These are phyloP conservation scores for Yarrowia galli DNA, from an alignment of 1,139 yeast species.

Conservation along the genomic window DNA sequence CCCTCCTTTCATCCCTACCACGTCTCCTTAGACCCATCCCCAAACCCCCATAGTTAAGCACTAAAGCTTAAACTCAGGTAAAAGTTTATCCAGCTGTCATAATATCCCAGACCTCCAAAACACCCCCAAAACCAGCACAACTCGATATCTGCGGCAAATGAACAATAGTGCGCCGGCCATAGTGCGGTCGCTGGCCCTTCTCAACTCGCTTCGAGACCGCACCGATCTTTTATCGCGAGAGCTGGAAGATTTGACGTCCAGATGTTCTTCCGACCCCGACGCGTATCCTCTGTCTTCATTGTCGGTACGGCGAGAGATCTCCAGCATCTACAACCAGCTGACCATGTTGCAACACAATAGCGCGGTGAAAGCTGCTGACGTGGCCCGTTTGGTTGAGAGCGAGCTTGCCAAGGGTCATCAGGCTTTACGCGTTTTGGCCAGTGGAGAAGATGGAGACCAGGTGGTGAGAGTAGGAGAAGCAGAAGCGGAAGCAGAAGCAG, in stretches of 20 bases:
- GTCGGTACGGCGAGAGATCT: slow-evolving; percentile 18
- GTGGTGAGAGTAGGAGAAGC: background rate
- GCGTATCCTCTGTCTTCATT: slow-evolving; percentile 23
- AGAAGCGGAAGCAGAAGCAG: background rate
- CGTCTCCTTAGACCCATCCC: background rate
- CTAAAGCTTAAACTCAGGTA: background rate
- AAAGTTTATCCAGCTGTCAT: slow-evolving; percentile 30
- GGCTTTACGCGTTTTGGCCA: slow-evolving; percentile 20
- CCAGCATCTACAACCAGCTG: slow-evolving; percentile 32
- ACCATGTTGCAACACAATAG: slow-evolving; percentile 14
- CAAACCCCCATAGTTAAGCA: too few relatives aligned
- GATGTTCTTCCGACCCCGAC: slow-evolving; percentile 17
- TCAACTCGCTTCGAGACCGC: slow-evolving; percentile 36
- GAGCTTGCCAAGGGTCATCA: slow-evolving; percentile 8
- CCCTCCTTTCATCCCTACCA: too few relatives aligned
- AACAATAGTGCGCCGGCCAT: slow-evolving; percentile 36
- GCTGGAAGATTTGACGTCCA: slow-evolving; percentile 7
- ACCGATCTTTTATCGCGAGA: slow-evolving; percentile 23
- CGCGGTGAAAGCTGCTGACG: slow-evolving; percentile 8
- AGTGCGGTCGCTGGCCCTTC: slow-evolving; percentile 36
- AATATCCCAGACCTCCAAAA: background rate
- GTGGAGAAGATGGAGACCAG: background rate
- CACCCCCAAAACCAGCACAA: background rate
- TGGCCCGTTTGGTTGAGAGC: slow-evolving; percentile 11
- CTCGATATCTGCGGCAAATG: slow-evolving; percentile 11